Conservation (phyloP, 2,329 filamentous ascomycete genomes). For the Harringtonia lauricola region DNA sequence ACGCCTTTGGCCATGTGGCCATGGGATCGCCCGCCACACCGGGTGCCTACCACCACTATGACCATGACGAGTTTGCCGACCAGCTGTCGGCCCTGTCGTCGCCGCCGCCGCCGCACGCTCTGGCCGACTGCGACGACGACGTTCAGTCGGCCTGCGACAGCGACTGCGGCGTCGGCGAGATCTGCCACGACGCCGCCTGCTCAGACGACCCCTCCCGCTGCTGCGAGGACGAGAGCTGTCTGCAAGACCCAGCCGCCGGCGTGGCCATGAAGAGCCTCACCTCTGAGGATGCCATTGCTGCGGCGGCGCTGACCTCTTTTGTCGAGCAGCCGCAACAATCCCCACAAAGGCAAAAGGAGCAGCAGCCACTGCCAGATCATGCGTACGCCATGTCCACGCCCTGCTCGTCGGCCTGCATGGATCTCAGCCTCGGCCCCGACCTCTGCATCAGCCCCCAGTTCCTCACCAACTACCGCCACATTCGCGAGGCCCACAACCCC, state of each 20-base stretch:
- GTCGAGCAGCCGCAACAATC: slow-evolving; percentile 3
- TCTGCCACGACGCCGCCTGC: slow-evolving; percentile 12
- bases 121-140: slow-evolving; percentile 3
- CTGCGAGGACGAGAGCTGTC: slow-evolving; percentile 13
- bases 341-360: slow-evolving; percentile 1
- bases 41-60: neutral
- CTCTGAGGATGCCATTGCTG: slow-evolving; percentile 12
- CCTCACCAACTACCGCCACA: slow-evolving; percentile 12
- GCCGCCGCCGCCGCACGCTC: neutral
- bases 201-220: slow-evolving; percentile 10
- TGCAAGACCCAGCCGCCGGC: neutral
- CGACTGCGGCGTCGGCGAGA: slow-evolving; percentile 11
- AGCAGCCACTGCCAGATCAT: neutral
- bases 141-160: slow-evolving; percentile 11
- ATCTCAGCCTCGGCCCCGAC: slow-evolving; percentile 7
- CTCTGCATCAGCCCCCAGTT: slow-evolving; percentile 13
- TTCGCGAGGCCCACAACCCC: slow-evolving; percentile 12
- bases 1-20: neutral
- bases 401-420: neutral
- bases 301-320: slow-evolving; percentile 10
- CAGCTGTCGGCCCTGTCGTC: slow-evolving; percentile 9
- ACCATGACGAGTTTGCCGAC: slow-evolving; percentile 7
- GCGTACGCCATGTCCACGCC: neutral
- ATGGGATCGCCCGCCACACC: neutral
- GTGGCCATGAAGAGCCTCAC: neutral